Evolutionary conservation across 129 eudicot genomes (phyloP).

Genomic region (Kitagawia praeruptora): DNA sequence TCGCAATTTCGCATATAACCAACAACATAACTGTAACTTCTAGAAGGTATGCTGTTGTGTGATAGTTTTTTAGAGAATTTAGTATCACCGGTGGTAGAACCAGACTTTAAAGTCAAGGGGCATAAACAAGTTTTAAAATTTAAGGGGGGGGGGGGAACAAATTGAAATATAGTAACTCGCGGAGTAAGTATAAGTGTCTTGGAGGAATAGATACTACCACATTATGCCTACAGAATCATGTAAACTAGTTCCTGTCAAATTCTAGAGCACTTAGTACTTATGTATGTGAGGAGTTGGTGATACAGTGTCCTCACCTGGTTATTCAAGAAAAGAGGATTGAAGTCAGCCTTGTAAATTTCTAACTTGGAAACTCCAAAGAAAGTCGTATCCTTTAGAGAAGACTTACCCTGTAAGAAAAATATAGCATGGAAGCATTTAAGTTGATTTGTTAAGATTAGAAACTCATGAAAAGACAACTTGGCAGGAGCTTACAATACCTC

Average conservation of each 20-base stretch:
- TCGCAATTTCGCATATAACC: too few species aligned
- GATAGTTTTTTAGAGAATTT: too few species aligned
- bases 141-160: too few species aligned
- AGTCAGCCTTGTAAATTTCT: conserved; percentile 41
- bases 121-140: neutral
- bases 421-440: neutral
- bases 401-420: conserved; percentile 38
- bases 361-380: conserved; percentile 48
- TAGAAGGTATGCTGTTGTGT: too few species aligned
- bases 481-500: conserved; percentile 35
- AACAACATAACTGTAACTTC: too few species aligned
- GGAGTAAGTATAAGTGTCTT: neutral
- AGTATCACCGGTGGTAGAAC: too few species aligned
- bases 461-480: neutral
- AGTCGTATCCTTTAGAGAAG: conserved; percentile 39
- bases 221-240: too few species aligned
- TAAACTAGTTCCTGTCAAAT: too few species aligned
- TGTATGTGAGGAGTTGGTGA: too few species aligned
- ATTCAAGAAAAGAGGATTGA: conserved; percentile 29
- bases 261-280: too few species aligned
- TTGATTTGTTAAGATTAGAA: neutral
- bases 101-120: neutral
- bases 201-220: neutral
- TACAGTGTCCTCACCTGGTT: conserved; percentile 42
- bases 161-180: neutral